Conservation (phyloP, 2,329 filamentous ascomycete genomes). For the Epichloe elymi region DNA sequence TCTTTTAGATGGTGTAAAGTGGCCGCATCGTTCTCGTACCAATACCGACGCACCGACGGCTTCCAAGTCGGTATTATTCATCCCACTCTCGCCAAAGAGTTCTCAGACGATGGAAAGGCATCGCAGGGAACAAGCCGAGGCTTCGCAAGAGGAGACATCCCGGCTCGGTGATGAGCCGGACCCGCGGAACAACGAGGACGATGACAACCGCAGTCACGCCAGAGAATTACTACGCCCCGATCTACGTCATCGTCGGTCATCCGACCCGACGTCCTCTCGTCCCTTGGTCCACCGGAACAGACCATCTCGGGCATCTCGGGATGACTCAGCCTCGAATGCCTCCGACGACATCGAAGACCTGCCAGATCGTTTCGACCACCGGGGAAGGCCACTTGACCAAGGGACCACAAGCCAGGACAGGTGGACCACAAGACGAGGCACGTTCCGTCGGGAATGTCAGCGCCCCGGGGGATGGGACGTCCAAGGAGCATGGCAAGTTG, state of each 20-base stretch:
- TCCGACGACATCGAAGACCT: constrained; percentile 29
- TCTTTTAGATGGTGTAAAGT: constrained; percentile 18
- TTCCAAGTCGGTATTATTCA: constrained; percentile 32
- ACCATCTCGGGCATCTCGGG: neutral
- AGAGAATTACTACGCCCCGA: constrained; percentile 4
- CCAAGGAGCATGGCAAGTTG: constrained; percentile 31
- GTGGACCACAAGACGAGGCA: constrained; percentile 26
- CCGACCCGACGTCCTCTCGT: constrained; percentile 22
- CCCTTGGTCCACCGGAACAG: constrained; percentile 12
- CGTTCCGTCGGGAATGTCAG: constrained; percentile 27
- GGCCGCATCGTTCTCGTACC: neutral
- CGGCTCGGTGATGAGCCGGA: constrained; percentile 8
- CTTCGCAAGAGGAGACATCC: constrained; percentile 9
- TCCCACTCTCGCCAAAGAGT: constrained; percentile 36
- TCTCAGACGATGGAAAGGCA: constrained; percentile 31
- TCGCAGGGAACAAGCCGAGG: constrained; percentile 20
- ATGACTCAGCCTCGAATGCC: constrained; percentile 12
- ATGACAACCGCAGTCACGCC: constrained; percentile 7
- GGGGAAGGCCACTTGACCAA: constrained; percentile 27
- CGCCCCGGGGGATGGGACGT: constrained; percentile 24
- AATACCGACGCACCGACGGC: neutral
- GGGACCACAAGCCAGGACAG: constrained; percentile 8
- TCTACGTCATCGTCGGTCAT: constrained; percentile 15
- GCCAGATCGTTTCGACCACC: constrained; percentile 33
- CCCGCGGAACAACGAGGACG: constrained; percentile 9